Evolutionary conservation across 257 asterid genomes (phyloP).

Genomic region (Forsythia suspensa): DNA sequence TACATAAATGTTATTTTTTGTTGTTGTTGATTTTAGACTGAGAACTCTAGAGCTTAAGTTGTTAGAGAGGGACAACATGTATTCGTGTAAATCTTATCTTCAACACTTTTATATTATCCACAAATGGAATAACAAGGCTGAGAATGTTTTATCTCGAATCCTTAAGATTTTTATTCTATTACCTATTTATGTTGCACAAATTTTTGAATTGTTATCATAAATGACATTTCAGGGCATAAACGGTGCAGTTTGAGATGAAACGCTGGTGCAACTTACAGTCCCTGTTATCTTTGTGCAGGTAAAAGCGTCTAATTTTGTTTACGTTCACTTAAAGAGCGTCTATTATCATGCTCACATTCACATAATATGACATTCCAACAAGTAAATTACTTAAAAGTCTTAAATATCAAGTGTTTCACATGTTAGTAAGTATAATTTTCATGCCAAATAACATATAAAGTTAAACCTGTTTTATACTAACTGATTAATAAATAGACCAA

Average conservation of each 20-base stretch:
- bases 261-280: conserved; percentile 55
- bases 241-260: conserved; percentile 65
- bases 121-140: not conserved
- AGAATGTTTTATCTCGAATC: not conserved
- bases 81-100: not conserved
- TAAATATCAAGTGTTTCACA: not conserved
- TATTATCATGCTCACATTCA: not conserved
- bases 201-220: conserved; percentile 1
- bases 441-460: not conserved
- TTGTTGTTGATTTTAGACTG: not conserved
- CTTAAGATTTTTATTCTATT: not conserved
- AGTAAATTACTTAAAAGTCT: not conserved
- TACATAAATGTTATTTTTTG: not conserved
- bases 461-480: not conserved
- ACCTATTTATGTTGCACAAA: not conserved
- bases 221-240: conserved; percentile 51
- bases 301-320: conserved; percentile 17
- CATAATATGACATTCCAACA: not conserved
- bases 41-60: not conserved
- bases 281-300: conserved; percentile 91
- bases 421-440: not conserved
- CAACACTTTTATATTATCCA: not conserved
- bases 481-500: not conserved
- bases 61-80: not conserved
- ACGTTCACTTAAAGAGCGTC: not conserved